Base-by-base conservation (phyloP, 495 filamentous ascomycete species). In the Aspergillus coremiiformis region DNA sequence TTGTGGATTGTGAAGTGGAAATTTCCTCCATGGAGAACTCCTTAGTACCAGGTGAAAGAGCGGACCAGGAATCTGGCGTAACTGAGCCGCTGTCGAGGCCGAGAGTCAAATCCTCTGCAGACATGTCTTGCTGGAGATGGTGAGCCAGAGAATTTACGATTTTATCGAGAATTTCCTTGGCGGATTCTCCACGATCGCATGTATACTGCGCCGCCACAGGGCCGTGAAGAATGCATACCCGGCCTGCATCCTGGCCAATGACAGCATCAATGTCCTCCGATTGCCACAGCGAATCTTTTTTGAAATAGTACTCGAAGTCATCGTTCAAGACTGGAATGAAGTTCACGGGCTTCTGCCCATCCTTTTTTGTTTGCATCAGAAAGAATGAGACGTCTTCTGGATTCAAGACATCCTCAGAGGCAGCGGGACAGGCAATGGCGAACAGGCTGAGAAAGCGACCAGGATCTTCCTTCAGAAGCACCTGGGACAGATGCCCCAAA, bases 221-320 rank as follows among this genome's bases (percentile, higher is more conserved):
- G 0, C 71, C 71, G n/a, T 71, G 68, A 4, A 74, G 47, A 35
- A 74, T 71, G 46, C 68, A 72, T 6, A 64, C 60, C 26, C 71
- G 57, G 12, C 58, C 59, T 17, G 62, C 63, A 57, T 74, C 71
- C 47, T 66, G 57, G 30, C 54, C 61, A 21, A 66, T 53, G 21
- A 74, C 67, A 1, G 71, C 69, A 24, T 68, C 71, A 17, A 72
- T 35, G 43, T 72, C 66, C 49, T 74, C 69, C 0, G 68, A 65
- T 44, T 74, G 71, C 71, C 71, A 74, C 3, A 74, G 44, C 2
- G 68, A 72, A 43, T 74, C 71, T 32, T 74, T 74, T 43, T 74
- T 74, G 61, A 74, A 74, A 43, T 62, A 74, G 14, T 53, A 62
- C 47, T 74, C 71, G 27, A 74, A 74, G 30, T 69, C 60, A 6